Evolutionary conservation across 257 asterid species (phyloP).

Genomic region (Avicennia marina): DNA sequence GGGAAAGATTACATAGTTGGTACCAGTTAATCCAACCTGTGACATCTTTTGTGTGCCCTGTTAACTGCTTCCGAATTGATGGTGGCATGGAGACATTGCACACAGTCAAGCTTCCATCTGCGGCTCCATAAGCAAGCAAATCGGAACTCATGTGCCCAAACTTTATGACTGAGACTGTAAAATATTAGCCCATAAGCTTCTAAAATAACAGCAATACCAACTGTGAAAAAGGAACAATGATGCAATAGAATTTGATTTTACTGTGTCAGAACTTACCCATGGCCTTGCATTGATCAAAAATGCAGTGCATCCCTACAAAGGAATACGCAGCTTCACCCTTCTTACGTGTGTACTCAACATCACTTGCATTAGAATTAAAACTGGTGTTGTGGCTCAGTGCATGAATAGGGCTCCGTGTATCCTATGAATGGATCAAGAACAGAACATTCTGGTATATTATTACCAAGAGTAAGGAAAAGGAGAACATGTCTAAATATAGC

Average conservation of each 20-base stretch:
- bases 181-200: conserved; percentile 14
- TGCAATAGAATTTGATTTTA: conserved; percentile 16
- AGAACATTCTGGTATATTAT: conserved; percentile 7
- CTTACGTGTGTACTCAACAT: conserved; percentile 56
- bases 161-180: conserved; percentile 83
- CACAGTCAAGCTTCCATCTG: conserved; percentile 92
- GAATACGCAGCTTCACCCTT: conserved; percentile 93
- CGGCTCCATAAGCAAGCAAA: conserved; percentile 96
- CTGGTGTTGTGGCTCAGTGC: conserved; percentile 66
- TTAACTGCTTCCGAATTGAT: conserved; percentile 61
- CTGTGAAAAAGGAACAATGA: not conserved
- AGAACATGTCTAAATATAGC: no score
- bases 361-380: conserved; percentile 70
- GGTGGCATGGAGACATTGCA: conserved; percentile 75
- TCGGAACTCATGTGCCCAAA: conserved; percentile 97
- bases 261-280: conserved; percentile 57
- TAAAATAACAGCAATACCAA: conserved; percentile 10
- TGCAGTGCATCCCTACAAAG: conserved; percentile 99
- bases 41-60: conserved; percentile 94
- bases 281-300: conserved; percentile 97
- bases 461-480: conserved; percentile 1
- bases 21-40: conserved; percentile 87
- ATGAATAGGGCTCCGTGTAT: conserved; percentile 48
- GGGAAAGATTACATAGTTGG: conserved; percentile 35
- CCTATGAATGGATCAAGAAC: conserved; percentile 40